Evolutionary conservation across 2,329 filamentous ascomycete species (phyloP), one percentile per base, ranked within the genome.

Genomic region (Aspergillus arachidicola): DNA sequence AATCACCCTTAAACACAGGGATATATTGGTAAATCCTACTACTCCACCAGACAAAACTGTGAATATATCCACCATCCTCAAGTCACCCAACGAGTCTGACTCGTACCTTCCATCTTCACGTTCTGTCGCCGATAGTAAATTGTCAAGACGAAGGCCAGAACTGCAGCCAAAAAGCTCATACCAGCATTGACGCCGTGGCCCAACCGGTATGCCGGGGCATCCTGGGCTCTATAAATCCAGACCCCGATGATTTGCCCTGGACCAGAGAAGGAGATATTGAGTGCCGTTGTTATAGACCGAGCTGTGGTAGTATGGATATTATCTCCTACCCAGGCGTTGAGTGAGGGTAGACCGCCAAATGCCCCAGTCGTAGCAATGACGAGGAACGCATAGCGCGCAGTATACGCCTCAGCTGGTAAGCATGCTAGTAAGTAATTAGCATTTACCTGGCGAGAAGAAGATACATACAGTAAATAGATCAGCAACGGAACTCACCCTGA

Each of bases 201-300:
- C n/a, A 61, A 23, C 1, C 45, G 58, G 16, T 60, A 63, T 2
- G 41, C 43, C 4, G 58, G 61, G 3, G 34, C 58, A 36, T 63
- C 51, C n/a, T 63, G 53, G 2, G 41, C n/a, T 36, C 53, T 65
- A 26, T 73, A 73, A 23, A 73, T 73, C 71, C 71, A 73, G 1
- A 73, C 69, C 2, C 70, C 72, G 19, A 72, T 71, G 21, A 73
- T 73, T 55, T 73, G 71, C 5, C 72, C 71, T 2, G 71, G 71
- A 0, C 69, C 71, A 2, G 67, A 67, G 58, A 72, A 69, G 2
- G 71, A 67, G 38, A 73, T 68, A 38, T 73, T 73, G 30, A 73
- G 34, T 1, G 68, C 71, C n/a, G 64, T 71, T 12, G 69, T 65
- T 0, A 73, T 58, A 6, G 67, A 66, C 10, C 57, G 60, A 1